These are phyloP conservation scores for Arthrobotrys megalospora DNA, from an alignment of 2,329 filamentous ascomycete genomes.

Conservation along the genomic window DNA sequence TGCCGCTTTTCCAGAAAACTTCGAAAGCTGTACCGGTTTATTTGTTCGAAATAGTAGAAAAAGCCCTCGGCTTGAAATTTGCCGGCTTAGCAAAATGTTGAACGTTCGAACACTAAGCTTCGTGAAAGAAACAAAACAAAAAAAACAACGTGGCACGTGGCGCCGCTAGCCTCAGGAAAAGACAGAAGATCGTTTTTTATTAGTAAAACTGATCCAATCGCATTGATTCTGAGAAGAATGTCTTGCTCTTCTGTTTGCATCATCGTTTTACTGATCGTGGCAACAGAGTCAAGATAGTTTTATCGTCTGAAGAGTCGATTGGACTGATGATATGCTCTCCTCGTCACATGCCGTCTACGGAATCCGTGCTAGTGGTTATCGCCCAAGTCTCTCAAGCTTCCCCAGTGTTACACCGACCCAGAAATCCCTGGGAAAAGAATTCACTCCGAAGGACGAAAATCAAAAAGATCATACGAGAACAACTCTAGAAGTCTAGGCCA, in stretches of 20 bases:
- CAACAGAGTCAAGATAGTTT: constrained; percentile 10
- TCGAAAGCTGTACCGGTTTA: neutral
- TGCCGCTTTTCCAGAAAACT: constrained; percentile 16
- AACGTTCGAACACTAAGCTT: neutral
- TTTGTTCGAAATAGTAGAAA: constrained; percentile 6
- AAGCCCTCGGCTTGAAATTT: constrained; percentile 18
- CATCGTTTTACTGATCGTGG: constrained; percentile 19
- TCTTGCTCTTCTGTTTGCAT: constrained; percentile 22
- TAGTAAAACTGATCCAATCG: constrained; percentile 12
- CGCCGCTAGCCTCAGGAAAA: neutral
- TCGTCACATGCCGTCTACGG: neutral
- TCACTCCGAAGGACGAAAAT: neutral
- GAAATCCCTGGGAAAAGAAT: neutral
- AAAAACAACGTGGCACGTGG: constrained; percentile 24
- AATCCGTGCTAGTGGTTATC: neutral
- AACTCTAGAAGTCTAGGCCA: neutral
- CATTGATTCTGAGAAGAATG: constrained; percentile 6
- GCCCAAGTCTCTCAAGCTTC: neutral
- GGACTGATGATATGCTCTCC: neutral
- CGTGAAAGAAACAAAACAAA: neutral
- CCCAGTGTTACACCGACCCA: constrained; percentile 6
- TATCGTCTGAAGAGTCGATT: constrained; percentile 28
- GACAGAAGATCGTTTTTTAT: constrained; percentile 1
- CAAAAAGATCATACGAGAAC: constrained; percentile 4
- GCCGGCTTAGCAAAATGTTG: constrained; percentile 6